Conservation (phyloP, 441 rosid genomes). For the Pelargonium australe region DNA sequence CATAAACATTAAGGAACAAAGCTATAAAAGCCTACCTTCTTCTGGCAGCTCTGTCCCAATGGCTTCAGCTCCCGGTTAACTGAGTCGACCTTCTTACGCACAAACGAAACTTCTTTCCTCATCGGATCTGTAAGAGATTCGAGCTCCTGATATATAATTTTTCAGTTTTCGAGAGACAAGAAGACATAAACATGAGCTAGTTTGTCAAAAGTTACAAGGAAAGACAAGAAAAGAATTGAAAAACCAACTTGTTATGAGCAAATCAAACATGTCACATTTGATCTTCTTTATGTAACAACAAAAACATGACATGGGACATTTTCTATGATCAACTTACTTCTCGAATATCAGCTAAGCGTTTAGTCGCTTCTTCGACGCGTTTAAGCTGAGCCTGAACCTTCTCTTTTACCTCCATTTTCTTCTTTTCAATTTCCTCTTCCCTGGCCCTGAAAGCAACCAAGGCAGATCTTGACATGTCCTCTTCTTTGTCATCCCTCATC, state of each 20-base stretch:
- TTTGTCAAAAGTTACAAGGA: no score
- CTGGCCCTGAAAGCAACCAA: constrained; percentile 46
- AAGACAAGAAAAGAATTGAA: no score
- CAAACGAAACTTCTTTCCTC: constrained; percentile 57
- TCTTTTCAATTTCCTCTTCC: constrained; percentile 68
- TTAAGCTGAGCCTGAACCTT: constrained; percentile 48
- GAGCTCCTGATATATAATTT: constrained; percentile 50
- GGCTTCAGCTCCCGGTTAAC: constrained; percentile 66
- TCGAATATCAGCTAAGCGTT: constrained; percentile 53
- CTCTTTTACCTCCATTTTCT: constrained; percentile 48
- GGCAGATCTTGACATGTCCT: constrained; percentile 52
- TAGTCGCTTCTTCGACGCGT: constrained; percentile 46
- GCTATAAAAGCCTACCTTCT: constrained; percentile 44
- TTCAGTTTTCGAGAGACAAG: neutral
- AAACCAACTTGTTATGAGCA: neutral
- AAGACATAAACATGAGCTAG: neutral
- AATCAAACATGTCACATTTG: no score
- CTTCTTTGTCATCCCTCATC: constrained; percentile 43
- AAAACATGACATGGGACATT: neutral
- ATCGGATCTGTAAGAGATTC: constrained; percentile 80
- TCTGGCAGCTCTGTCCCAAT: constrained; percentile 63
- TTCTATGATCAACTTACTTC: constrained; percentile 36
- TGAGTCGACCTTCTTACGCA: constrained; percentile 65
- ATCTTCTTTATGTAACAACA: no score
- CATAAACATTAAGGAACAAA: neutral